Percentiles rank a stretch among this genome's conserved stretches.
Evolutionary conservation across 495 filamentous ascomycete genomes (phyloP).

Genomic region (Penicillium desertorum): DNA sequence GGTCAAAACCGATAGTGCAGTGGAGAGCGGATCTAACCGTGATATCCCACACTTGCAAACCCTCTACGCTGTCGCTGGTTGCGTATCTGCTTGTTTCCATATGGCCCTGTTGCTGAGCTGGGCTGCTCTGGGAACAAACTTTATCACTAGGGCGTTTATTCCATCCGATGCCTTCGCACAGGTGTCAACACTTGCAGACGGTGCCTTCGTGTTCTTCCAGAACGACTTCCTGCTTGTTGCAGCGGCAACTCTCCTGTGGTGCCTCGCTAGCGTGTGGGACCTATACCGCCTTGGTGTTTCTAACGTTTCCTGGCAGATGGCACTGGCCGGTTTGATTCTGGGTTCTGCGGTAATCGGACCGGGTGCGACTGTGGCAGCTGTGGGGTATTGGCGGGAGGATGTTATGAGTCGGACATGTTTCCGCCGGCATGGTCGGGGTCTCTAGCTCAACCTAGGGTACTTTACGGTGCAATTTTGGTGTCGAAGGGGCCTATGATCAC

Average conservation of each 20-base stretch:
- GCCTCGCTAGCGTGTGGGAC: slow-evolving; percentile 19
- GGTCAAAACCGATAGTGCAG: neutral
- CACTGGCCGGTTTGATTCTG: neutral
- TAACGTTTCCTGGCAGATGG: slow-evolving; percentile 6
- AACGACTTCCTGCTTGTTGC: slow-evolving; percentile 21
- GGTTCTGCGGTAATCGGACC: slow-evolving; percentile 13
- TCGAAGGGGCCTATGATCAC: neutral
- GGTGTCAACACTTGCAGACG: slow-evolving; percentile 16
- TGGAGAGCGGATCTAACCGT: neutral
- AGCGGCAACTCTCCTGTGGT: slow-evolving; percentile 15
- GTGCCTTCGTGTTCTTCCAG: slow-evolving; percentile 22
- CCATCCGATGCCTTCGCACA: slow-evolving; percentile 14
- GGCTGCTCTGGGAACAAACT: neutral
- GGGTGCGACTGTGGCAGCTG: slow-evolving; percentile 18
- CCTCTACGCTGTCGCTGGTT: slow-evolving; percentile 15
- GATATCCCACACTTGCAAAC: slow-evolving; percentile 8
- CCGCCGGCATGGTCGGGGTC: neutral
- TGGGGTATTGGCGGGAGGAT: slow-evolving; percentile 23
- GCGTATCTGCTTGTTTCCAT: slow-evolving; percentile 18
- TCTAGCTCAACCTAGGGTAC: neutral
- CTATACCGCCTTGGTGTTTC: slow-evolving; percentile 20
- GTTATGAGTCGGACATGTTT: slow-evolving; percentile 8
- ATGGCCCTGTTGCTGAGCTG: slow-evolving; percentile 11
- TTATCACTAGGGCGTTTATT: slow-evolving; percentile 7
- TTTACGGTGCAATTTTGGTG: neutral